A percentile compares a stretch with the other conserved stretches of the same genome.
These are phyloP conservation scores for Striga hermonthica DNA, from an alignment of 305 asterid species.

Conservation along the genomic window DNA sequence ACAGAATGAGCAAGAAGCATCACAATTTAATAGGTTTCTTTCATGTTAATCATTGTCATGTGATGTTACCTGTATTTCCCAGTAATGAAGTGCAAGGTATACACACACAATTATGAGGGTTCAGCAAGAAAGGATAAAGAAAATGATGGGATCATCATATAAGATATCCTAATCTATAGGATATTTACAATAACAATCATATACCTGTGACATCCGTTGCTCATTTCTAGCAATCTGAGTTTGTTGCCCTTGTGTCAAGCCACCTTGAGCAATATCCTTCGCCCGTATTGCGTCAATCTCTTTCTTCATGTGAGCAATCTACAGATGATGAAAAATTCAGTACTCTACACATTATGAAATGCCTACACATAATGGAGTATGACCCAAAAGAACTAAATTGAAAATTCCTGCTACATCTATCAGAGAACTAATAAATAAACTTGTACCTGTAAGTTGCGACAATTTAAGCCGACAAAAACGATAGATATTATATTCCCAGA, in stretches of 20 bases:
- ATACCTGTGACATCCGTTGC: constrained; percentile 91
- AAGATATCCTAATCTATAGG: too few species aligned
- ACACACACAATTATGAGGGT: too few species aligned
- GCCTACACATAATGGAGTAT: neutral
- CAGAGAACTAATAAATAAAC: too few species aligned
- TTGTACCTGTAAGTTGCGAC: neutral
- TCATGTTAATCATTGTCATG: neutral
- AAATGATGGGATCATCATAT: too few species aligned
- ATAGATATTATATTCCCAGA: too few species aligned
- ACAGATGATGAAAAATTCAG: constrained; percentile 27
- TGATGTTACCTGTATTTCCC: too few species aligned
- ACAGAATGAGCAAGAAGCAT: constrained; percentile 18
- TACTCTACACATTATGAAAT: neutral
- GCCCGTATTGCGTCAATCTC: constrained; percentile 99
- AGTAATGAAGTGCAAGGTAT: too few species aligned
- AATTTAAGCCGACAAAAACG: too few species aligned
- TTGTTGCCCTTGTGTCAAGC: constrained; percentile 98
- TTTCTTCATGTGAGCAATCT: constrained; percentile 98
- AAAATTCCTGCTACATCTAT: neutral
- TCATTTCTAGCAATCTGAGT: constrained; percentile 99
- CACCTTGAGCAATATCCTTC: constrained; percentile 98
- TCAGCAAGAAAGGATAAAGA: too few species aligned
- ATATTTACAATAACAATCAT: neutral
- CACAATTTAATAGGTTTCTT: neutral
- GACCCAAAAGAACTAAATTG: neutral